Evolutionary conservation across 1,284 basidiomycete species (phyloP).

Genomic region (Psilocybe mexicana): DNA sequence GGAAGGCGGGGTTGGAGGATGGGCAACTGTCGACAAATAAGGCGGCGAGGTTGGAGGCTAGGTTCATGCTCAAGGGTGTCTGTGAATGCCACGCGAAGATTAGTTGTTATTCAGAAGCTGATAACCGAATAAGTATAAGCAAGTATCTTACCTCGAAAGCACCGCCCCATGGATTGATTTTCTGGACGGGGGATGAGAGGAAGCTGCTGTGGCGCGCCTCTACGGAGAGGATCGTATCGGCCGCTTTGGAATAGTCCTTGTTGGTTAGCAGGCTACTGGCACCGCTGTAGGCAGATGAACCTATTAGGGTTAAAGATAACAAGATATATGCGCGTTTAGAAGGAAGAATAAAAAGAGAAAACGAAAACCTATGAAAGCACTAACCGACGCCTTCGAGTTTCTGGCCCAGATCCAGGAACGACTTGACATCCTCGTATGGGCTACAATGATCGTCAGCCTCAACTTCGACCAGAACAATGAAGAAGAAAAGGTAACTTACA

Average conservation of each 20-base stretch:
- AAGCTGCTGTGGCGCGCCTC: constrained; percentile 51
- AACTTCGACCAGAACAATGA: no score
- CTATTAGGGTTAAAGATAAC: background rate
- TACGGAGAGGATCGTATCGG: constrained; percentile 41
- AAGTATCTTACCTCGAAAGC: constrained; percentile 38
- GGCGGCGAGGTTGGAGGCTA: constrained; percentile 45
- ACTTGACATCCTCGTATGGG: constrained; percentile 48
- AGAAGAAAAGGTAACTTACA: constrained; percentile 37
- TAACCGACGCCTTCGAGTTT: constrained; percentile 56
- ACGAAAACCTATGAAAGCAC: background rate
- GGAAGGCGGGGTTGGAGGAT: constrained; percentile 43
- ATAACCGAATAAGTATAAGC: no score
- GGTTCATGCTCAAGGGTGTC: constrained; percentile 47
- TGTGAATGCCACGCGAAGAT: constrained; percentile 15
- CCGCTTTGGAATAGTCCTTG: constrained; percentile 39
- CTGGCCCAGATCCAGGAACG: constrained; percentile 54
- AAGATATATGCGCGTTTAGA: background rate
- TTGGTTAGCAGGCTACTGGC: constrained; percentile 47
- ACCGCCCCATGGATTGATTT: constrained; percentile 50
- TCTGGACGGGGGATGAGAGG: constrained; percentile 46
- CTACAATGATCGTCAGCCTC: constrained; percentile 31
- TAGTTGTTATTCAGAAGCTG: no score
- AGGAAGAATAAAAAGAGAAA: background rate
- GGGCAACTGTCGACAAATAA: constrained; percentile 55
- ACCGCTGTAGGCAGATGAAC: constrained; percentile 56